Percentiles rank a stretch among this genome's conserved stretches.
phyloP scores from a whole-genome alignment of 2,329 filamentous ascomycete genomes.

The Neonectria punicea region DNA sequence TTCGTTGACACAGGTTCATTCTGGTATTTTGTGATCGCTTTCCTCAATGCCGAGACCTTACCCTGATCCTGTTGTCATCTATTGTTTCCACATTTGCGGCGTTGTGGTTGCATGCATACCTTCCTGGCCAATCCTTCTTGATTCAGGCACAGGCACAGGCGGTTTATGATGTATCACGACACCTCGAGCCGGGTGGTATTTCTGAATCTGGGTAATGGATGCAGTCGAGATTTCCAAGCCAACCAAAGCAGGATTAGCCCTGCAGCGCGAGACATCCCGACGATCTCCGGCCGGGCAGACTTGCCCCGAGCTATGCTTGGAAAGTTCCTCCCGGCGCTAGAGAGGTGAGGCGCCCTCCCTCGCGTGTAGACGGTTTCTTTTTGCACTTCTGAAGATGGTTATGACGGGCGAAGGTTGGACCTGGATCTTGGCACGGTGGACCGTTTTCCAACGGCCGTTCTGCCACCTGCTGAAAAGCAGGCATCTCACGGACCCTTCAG shows the following conservation, averaged over 20 bases:
- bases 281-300: constrained; percentile 30
- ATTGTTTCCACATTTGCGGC: not conserved
- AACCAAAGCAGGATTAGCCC: constrained; percentile 9
- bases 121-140: not conserved
- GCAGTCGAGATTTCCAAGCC: constrained; percentile 3
- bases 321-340: constrained; percentile 23
- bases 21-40: not conserved
- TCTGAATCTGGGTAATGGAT: constrained; percentile 15
- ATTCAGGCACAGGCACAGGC: constrained; percentile 9
- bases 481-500: constrained; percentile 16
- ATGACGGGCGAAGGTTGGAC: constrained; percentile 24
- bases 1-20: not conserved
- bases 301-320: constrained; percentile 29
- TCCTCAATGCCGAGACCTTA: not conserved
- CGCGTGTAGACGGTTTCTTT: constrained; percentile 3
- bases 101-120: not conserved
- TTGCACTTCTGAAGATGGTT: constrained; percentile 16
- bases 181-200: constrained; percentile 15
- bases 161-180: constrained; percentile 15
- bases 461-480: not conserved
- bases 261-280: constrained; percentile 12
- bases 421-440: not conserved
- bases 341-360: constrained; percentile 6
- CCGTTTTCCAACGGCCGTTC: constrained; percentile 7
- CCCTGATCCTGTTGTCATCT: not conserved